These are phyloP conservation scores for Nelumbo lutea DNA, from an alignment of 164 flowering plant genomes.

Conservation along the genomic window DNA sequence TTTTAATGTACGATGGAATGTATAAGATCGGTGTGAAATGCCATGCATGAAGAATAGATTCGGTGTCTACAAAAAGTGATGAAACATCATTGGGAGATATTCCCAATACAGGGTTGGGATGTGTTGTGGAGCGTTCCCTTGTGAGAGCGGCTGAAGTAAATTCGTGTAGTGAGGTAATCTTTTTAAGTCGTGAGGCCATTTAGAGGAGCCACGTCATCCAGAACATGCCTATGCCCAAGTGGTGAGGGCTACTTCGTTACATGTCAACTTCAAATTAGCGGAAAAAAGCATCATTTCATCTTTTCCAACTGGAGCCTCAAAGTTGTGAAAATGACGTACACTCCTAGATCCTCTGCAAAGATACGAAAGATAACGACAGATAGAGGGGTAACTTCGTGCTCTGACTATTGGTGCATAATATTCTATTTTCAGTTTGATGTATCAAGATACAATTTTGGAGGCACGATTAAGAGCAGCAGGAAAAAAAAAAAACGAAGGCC, in stretches of 20 bases:
- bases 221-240: slow-evolving; percentile 26
- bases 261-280: slow-evolving; percentile 21
- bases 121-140: no score
- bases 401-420: slow-evolving; percentile 21
- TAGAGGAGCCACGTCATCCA: slow-evolving; percentile 20
- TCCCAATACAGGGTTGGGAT: no score
- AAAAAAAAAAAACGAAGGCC: no score
- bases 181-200: slow-evolving; percentile 21
- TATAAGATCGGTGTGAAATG: no score
- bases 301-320: slow-evolving; percentile 24
- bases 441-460: background rate
- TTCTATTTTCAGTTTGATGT: background rate
- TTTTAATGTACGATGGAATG: no score
- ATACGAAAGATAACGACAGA: slow-evolving; percentile 19
- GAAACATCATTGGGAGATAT: no score
- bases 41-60: no score
- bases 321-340: slow-evolving; percentile 20
- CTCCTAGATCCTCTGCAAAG: slow-evolving; percentile 14
- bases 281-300: slow-evolving; percentile 18
- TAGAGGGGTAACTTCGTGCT: slow-evolving; percentile 20
- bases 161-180: slow-evolving; percentile 18
- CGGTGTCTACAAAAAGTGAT: no score
- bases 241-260: slow-evolving; percentile 23
- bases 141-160: no score
- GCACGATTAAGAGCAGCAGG: background rate